Evolutionary conservation across 257 asterid species (phyloP).

Genomic region (Mentha longifolia): DNA sequence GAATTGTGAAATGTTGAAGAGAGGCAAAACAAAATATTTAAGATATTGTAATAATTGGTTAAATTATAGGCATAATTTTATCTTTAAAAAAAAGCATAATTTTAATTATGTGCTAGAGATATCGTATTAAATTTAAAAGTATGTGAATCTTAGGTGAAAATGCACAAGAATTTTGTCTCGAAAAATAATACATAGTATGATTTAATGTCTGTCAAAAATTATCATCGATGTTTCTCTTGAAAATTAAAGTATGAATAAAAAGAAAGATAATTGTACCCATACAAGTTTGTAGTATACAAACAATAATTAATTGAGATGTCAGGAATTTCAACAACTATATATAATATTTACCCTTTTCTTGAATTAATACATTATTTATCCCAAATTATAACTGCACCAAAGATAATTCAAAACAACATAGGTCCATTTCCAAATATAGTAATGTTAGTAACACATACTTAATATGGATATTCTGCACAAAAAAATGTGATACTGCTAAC

Average conservation of each 20-base stretch:
- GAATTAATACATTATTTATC: too few relatives aligned
- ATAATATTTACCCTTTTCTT: too few relatives aligned
- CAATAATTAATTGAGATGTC: background rate
- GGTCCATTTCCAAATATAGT: background rate
- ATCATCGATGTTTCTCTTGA: background rate
- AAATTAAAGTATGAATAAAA: too few relatives aligned
- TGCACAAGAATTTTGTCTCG: background rate
- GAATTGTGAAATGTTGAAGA: too few relatives aligned
- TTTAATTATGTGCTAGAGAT: too few relatives aligned
- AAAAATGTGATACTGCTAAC: slow-evolving; percentile 1
- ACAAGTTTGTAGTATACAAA: background rate
- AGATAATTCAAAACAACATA: background rate
- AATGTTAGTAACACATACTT: background rate
- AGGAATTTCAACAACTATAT: background rate
- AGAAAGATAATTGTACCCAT: background rate
- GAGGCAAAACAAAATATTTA: too few relatives aligned
- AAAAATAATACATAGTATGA: background rate
- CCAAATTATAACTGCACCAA: too few relatives aligned
- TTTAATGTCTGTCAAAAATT: background rate
- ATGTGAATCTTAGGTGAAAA: too few relatives aligned
- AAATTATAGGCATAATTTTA: too few relatives aligned
- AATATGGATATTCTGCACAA: background rate
- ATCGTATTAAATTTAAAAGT: too few relatives aligned
- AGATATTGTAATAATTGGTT: too few relatives aligned
- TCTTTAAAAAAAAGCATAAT: too few relatives aligned